A percentile compares a stretch with the other conserved stretches of the same genome.
Evolutionary conservation across 805 yeast genomes (phyloP).

Genomic region (Pachysolen tannophilus): DNA sequence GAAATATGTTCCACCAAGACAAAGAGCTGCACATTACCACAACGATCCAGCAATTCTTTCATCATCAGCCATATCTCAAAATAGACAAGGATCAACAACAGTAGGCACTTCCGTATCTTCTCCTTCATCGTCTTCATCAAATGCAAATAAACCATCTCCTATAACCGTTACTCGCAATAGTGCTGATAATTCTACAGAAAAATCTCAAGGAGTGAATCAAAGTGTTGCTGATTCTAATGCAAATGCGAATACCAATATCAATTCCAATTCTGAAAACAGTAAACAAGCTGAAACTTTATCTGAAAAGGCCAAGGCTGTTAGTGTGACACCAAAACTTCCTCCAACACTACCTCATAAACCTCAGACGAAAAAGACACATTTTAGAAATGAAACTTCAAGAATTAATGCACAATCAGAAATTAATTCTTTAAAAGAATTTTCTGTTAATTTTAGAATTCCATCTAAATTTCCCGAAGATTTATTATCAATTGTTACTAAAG

Average conservation of each 20-base stretch:
- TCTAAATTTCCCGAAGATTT: conserved; percentile 46
- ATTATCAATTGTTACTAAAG: conserved; percentile 64
- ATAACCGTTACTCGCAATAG: background rate
- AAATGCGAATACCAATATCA: too few species aligned
- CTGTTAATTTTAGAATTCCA: conserved; percentile 67
- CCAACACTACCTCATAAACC: conserved; percentile 16
- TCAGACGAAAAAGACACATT: conserved; percentile 6
- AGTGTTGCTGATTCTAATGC: too few species aligned
- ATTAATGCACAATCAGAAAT: conserved; percentile 53
- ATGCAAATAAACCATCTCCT: background rate
- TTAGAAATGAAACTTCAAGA: conserved; percentile 22
- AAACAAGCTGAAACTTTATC: background rate
- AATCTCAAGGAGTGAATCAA: conserved; percentile 1
- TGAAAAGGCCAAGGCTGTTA: conserved; percentile 1
- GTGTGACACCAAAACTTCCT: conserved; percentile 2
- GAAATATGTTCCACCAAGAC: conserved; percentile 49
- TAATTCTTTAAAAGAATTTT: conserved; percentile 65
- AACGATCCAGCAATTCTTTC: conserved; percentile 64
- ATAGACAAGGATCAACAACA: background rate
- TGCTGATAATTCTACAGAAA: conserved; percentile 5
- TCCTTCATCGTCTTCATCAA: background rate
- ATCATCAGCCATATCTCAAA: conserved; percentile 29
- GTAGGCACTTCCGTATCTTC: background rate
- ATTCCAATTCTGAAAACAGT: too few species aligned
- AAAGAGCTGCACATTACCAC: conserved; percentile 41